phyloP scores from a whole-genome alignment of 1,139 yeast species.

The Scheffersomyces cryptocercus region DNA sequence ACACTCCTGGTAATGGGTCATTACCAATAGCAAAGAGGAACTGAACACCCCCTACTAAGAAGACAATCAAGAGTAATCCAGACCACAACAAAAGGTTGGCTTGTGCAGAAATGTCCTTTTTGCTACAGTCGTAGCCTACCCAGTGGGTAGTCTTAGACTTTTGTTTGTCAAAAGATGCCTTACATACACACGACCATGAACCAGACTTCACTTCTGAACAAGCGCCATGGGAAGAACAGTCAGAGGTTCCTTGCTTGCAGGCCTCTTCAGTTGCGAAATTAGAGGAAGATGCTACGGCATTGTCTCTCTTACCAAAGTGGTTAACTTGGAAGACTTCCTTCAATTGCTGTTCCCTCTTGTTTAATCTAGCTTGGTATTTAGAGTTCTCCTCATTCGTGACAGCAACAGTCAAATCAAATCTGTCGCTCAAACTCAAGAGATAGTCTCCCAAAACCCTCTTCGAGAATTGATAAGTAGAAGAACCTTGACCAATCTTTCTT shows the following conservation, averaged over 20 bases:
- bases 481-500: slow-evolving; percentile 41
- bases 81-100: slow-evolving; percentile 73
- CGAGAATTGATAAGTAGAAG: slow-evolving; percentile 42
- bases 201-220: slow-evolving; percentile 44
- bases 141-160: slow-evolving; percentile 57
- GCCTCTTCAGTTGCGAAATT: slow-evolving; percentile 50
- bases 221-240: slow-evolving; percentile 65
- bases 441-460: slow-evolving; percentile 32
- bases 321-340: neutral
- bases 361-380: neutral
- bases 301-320: slow-evolving; percentile 19
- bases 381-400: slow-evolving; percentile 8
- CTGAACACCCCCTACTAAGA: slow-evolving; percentile 55
- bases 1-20: slow-evolving; percentile 68
- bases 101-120: slow-evolving; percentile 63
- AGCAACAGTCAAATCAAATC: slow-evolving; percentile 34
- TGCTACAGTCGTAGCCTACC: slow-evolving; percentile 68
- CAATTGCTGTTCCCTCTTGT: neutral
- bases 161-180: slow-evolving; percentile 47
- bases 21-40: slow-evolving; percentile 54
- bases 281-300: slow-evolving; percentile 18
- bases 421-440: slow-evolving; percentile 25
- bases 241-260: slow-evolving; percentile 54
- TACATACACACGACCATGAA: slow-evolving; percentile 63
- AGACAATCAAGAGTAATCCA: slow-evolving; percentile 43